phyloP scores from a whole-genome alignment of 257 asterid species.

The Marsdenia floribunda region DNA sequence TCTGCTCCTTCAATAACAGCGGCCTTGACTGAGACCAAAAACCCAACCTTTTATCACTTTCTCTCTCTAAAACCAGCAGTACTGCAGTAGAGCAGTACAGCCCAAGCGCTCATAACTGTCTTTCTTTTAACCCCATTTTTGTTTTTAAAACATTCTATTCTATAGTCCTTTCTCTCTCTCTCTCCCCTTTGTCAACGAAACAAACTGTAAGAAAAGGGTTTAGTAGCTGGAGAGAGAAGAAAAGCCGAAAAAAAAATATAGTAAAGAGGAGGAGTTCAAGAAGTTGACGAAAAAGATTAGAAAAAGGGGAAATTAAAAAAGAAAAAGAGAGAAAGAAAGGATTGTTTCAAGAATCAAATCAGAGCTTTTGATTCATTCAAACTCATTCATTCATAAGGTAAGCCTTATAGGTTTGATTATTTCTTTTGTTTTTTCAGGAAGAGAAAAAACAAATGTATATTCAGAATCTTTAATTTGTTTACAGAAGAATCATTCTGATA shows the following conservation, averaged over 20 bases:
- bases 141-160: neutral
- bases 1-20: slow-evolving; percentile 2
- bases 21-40: slow-evolving; percentile 16
- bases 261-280: neutral
- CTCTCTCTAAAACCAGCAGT: neutral
- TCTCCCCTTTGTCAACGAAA: slow-evolving; percentile 37
- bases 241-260: neutral
- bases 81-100: neutral
- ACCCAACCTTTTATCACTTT: slow-evolving; percentile 3
- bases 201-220: slow-evolving; percentile 28
- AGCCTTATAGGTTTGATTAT: slow-evolving; percentile 8
- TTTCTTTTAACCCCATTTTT: slow-evolving; percentile 25
- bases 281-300: neutral
- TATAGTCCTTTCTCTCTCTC: slow-evolving; percentile 26
- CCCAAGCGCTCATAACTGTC: neutral
- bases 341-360: slow-evolving; percentile 29
- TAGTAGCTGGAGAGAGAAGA: slow-evolving; percentile 24
- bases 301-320: neutral
- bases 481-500: neutral
- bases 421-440: slow-evolving; percentile 8
- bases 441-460: slow-evolving; percentile 27
- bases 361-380: slow-evolving; percentile 32
- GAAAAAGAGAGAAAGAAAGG: neutral
- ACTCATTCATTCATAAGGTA: slow-evolving; percentile 29
- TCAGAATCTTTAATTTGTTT: slow-evolving; percentile 17